Evolutionary conservation across 208 protist genomes (phyloP).

Genomic region (Crithidia thermophila): DNA sequence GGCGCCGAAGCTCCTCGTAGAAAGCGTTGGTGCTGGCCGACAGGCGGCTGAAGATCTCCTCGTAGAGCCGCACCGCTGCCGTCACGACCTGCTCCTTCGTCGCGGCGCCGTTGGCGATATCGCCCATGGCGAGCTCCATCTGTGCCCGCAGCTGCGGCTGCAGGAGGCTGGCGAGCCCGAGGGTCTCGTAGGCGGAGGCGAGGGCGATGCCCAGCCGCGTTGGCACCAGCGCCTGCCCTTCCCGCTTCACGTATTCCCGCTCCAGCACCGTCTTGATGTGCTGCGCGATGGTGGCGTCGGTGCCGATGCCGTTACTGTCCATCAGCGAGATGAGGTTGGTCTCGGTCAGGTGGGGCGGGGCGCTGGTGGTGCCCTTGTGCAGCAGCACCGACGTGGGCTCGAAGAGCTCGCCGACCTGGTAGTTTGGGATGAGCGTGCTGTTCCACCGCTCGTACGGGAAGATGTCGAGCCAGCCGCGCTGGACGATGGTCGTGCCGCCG

Average conservation of each 20-base stretch:
- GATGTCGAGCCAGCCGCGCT: constrained; percentile 95
- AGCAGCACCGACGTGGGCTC: constrained; percentile 85
- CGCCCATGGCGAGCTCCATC: constrained; percentile 94
- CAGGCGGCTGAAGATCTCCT: constrained; percentile 78
- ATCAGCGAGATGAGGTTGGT: constrained; percentile 97
- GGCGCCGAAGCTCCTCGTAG: constrained; percentile 49
- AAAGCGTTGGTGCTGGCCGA: constrained; percentile 44
- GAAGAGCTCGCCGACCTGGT: constrained; percentile 90
- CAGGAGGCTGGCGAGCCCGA: constrained; percentile 93
- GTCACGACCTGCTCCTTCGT: constrained; percentile 86
- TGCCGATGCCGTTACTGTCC: constrained; percentile 99
- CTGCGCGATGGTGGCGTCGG: constrained; percentile 99
- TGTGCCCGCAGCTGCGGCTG: constrained; percentile 92
- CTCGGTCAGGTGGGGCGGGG: constrained; percentile 96
- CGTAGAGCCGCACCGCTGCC: constrained; percentile 74
- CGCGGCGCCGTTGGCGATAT: constrained; percentile 75
- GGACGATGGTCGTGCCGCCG: constrained; percentile 88
- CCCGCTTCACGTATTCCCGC: constrained; percentile 90
- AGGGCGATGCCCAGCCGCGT: constrained; percentile 96
- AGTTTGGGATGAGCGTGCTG: constrained; percentile 92
- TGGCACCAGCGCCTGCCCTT: constrained; percentile 83
- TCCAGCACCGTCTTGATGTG: constrained; percentile 98
- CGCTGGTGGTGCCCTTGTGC: constrained; percentile 70
- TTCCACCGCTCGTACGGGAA: constrained; percentile 93
- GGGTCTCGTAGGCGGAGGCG: constrained; percentile 94